Conservation (phyloP, 441 rosid species). For the Theobroma grandiflorum region DNA sequence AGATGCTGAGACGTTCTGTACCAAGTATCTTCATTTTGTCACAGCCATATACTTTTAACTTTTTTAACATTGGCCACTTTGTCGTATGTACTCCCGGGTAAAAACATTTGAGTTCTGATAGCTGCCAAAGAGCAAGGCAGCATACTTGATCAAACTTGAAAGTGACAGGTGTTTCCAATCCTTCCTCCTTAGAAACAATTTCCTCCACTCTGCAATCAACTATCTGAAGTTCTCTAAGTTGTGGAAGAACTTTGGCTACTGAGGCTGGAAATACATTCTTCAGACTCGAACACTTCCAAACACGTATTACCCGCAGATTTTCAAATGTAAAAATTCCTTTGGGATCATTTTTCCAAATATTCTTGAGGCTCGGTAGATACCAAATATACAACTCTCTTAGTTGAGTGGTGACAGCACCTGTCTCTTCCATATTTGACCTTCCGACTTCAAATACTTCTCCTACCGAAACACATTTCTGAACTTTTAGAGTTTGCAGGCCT, state of each 20-base stretch:
- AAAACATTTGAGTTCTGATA: background rate
- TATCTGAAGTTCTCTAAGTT: constrained; percentile 20
- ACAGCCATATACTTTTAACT: background rate
- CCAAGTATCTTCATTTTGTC: background rate
- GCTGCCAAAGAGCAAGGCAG: accelerated
- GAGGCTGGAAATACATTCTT: constrained; percentile 27
- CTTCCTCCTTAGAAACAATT: background rate
- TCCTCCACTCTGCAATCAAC: background rate
- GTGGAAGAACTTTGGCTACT: constrained; percentile 19
- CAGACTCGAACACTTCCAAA: background rate
- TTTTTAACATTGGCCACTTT: constrained; percentile 11
- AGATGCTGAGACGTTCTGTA: background rate
- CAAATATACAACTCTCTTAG: background rate
- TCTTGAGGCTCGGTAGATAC: background rate
- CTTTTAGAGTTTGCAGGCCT: background rate
- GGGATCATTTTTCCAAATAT: constrained; percentile 1
- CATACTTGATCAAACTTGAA: background rate
- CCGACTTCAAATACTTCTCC: background rate
- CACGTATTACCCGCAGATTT: background rate
- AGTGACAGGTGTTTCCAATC: background rate
- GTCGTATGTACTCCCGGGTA: background rate
- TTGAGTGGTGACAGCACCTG: background rate
- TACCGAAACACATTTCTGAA: background rate
- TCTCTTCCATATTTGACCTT: background rate
- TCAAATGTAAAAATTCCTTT: background rate